Conservation (phyloP, 1,139 yeast species). For the Yamadazyma blattariae region DNA sequence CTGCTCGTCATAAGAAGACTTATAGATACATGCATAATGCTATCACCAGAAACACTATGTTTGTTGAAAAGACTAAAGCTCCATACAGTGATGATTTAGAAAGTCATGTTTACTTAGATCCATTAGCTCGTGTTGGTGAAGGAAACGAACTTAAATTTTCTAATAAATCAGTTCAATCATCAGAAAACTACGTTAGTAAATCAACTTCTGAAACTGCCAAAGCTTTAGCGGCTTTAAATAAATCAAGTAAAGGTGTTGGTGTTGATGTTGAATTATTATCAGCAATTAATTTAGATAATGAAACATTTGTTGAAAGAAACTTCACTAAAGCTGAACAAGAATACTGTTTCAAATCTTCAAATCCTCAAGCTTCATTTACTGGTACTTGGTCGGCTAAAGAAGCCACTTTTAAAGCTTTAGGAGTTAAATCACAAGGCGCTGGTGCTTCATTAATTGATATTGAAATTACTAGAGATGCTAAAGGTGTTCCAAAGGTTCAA, state of each 20-base stretch:
- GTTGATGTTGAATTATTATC: constrained; percentile 92
- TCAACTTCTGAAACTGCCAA: constrained; percentile 45
- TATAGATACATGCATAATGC: constrained; percentile 97
- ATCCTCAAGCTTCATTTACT: constrained; percentile 86
- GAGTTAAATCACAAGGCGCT: constrained; percentile 87
- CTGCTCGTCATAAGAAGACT: constrained; percentile 81
- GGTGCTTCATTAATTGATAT: constrained; percentile 92
- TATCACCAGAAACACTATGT: constrained; percentile 85
- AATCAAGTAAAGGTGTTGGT: constrained; percentile 75
- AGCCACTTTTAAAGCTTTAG: constrained; percentile 95
- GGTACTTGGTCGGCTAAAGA: constrained; percentile 99
- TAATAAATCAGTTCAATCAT: constrained; percentile 37
- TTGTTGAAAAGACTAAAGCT: constrained; percentile 89
- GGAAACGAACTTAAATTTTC: constrained; percentile 51
- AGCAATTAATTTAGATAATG: constrained; percentile 78
- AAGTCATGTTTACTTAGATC: constrained; percentile 88
- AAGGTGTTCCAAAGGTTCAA: constrained; percentile 80
- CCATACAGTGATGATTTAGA: constrained; percentile 90
- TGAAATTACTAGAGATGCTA: constrained; percentile 72
- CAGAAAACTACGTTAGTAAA: constrained; percentile 32
- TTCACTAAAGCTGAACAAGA: constrained; percentile 77
- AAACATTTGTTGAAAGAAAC: constrained; percentile 87
- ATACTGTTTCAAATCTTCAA: constrained; percentile 72
- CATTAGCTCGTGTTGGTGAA: constrained; percentile 78
- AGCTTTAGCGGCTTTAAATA: constrained; percentile 47